Base-by-base conservation (phyloP, 2,329 filamentous ascomycete genomes). In the Colletotrichum sp. region DNA sequence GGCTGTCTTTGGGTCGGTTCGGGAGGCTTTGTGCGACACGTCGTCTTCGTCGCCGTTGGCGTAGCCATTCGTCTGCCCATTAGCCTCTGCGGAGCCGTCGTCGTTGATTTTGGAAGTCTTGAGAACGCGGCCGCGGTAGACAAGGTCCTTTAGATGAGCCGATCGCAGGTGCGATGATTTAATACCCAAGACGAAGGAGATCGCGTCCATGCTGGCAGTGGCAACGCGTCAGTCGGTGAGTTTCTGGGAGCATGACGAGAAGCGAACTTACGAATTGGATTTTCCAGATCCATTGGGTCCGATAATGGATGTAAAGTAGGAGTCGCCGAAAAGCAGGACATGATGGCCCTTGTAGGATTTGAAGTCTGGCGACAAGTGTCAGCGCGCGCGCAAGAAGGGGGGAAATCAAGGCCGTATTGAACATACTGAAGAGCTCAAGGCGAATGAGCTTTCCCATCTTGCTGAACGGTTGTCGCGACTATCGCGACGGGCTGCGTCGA, bases 331-430 rank as follows among this genome's bases (percentile, higher is more conserved):
- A 69, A 98, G 92, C 60, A 99, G 92, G 76, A 92, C 93, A 87
- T 99, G 97, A 81, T 98, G 96, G 74, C 96, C 97, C 85, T 98
- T 98, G 89, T 99, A 99, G 80, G 97, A 98, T 88, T 99, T 99
- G 92, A 99, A 99, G 88, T 99, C 95, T 97, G 21, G 6, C 21
- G 43, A 13, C 21, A n/a, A 61, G 15, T 32, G 70, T 76, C 30
- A 77, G 74, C 43, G 58, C 58, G 61, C 26, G n/a, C 21, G n/a
- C 6, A 15, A 15, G 13, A 56, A 13, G 34, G 34, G 12, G 69
- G 16, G 38, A 12, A 21, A 12, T 21, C 10, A 48, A 21, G 43
- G 32, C 18, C 10, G 66, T 30, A n/a, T 60, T 48, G 30, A 67
- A 88, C 93, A 79, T 89, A 97, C 95, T 98, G 88, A 94, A 98